Evolutionary conservation across 352 stramenopile genomes (phyloP), one percentile per base, ranked within the genome.

Genomic region (Pythium graminicola): DNA sequence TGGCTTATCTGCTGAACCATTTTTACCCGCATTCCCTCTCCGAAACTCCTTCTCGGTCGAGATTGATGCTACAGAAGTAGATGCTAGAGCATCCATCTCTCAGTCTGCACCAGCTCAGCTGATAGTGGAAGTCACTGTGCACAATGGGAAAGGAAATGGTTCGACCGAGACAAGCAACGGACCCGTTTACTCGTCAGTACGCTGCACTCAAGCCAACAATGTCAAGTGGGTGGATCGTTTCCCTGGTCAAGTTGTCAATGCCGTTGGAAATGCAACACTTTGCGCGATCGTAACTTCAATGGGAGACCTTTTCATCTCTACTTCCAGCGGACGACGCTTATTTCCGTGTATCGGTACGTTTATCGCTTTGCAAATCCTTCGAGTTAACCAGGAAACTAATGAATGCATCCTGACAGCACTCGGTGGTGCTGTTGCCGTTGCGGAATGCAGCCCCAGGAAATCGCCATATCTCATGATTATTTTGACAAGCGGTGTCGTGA

Each of bases 191-290:
- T 87, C 83, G 14, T 88, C 71, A 11, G 62, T 93, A 38, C 71
- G 81, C 60, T 93, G 79, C 58, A 73, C 64, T 1, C 64, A 78
- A 32, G 60, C 50, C 20, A 75, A 55, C 17, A 67, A 69, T 20
- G 53, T 79, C 33, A 85, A 85, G 49, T 94, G 84, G 84, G 84
- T 90, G 39, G 84, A 94, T 61, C 76, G 84, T 2, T 62, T 94
- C 32, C 67, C 79, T 54, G 84, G 81, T 2, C 67, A 76, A 22
- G 69, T 70, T 6, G 68, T 84, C 13, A 73, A 62, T 35, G 72
- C 68, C 23, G 69, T 70, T 6, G 84, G 81, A 43, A 94, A 94
- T 54, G 69, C 70, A 14, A 64, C 28, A 2, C 84, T 88, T 36
- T 88, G 66, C 44, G 77, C 74, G 4, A 28, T 92, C 24, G 77